Evolutionary conservation across 306 rosid species (phyloP).

Genomic region (Rubus parviflorus): DNA sequence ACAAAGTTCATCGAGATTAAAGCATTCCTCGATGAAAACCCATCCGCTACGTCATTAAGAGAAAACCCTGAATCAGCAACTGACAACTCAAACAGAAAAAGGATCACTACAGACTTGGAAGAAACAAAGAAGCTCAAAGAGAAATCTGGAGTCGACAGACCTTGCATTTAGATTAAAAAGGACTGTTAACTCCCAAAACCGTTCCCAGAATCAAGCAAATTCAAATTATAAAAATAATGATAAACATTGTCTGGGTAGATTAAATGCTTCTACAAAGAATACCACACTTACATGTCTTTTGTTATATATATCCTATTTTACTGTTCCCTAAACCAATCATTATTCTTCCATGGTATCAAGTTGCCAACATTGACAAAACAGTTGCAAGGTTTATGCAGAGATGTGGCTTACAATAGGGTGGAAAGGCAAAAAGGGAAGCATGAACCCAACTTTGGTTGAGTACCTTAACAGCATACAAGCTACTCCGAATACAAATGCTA

Average conservation of each 20-base stretch:
- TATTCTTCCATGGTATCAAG: not conserved
- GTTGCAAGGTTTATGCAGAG: not conserved
- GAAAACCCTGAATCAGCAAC: not conserved
- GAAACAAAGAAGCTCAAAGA: not conserved
- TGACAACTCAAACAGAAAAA: not conserved
- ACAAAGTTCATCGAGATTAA: not conserved
- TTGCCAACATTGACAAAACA: not conserved
- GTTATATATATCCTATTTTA: not conserved
- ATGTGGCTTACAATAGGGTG: not conserved
- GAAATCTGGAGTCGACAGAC: not conserved
- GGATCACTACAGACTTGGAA: not conserved
- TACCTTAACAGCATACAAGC: not conserved
- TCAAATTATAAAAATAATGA: not conserved
- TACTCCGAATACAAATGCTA: not conserved
- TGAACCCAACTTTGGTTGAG: not conserved
- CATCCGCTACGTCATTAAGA: not conserved
- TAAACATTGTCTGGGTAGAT: not conserved
- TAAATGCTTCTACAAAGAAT: not conserved
- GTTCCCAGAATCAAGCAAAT: not conserved
- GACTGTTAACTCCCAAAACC: not conserved
- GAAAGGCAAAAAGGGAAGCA: not conserved
- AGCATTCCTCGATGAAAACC: not conserved
- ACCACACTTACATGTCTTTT: not conserved
- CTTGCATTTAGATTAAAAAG: not conserved
- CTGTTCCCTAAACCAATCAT: not conserved